These are phyloP conservation scores for Aspergillus hancockii DNA, from an alignment of 495 filamentous ascomycete genomes.

Conservation along the genomic window DNA sequence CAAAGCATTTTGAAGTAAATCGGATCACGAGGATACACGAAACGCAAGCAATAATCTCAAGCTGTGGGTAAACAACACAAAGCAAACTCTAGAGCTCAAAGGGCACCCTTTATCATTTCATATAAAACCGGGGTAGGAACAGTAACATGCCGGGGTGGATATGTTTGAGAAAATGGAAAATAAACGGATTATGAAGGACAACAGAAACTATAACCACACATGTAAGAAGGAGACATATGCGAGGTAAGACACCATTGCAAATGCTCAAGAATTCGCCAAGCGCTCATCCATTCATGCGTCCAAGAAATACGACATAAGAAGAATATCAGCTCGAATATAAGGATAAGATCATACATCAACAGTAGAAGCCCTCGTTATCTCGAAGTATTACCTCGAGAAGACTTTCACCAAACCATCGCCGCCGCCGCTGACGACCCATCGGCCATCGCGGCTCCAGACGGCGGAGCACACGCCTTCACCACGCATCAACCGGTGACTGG, in stretches of 20 bases:
- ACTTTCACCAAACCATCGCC: constrained; percentile 98
- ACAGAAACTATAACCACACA: constrained; percentile 31
- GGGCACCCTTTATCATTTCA: neutral
- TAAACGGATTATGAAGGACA: constrained; percentile 31
- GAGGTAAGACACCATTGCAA: constrained; percentile 46
- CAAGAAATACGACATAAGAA: constrained; percentile 34
- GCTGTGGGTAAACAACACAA: neutral
- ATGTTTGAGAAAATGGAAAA: constrained; percentile 18
- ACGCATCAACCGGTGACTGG: constrained; percentile 84
- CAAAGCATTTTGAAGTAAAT: neutral
- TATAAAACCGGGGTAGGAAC: neutral
- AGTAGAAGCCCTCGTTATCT: constrained; percentile 42
- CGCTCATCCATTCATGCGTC: constrained; percentile 46
- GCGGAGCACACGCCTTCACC: constrained; percentile 93
- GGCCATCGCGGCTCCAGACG: constrained; percentile 90
- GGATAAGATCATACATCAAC: constrained; percentile 40
- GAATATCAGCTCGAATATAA: constrained; percentile 27
- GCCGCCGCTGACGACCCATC: constrained; percentile 91
- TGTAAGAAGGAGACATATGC: constrained; percentile 40
- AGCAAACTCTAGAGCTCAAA: neutral
- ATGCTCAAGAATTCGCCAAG: constrained; percentile 47
- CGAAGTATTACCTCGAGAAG: constrained; percentile 66
- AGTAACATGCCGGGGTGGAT: constrained; percentile 2
- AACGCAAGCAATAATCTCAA: neutral
- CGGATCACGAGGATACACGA: neutral